Evolutionary conservation across 352 stramenopile species (phyloP).

Genomic region (Halophytophthora polymorphica): DNA sequence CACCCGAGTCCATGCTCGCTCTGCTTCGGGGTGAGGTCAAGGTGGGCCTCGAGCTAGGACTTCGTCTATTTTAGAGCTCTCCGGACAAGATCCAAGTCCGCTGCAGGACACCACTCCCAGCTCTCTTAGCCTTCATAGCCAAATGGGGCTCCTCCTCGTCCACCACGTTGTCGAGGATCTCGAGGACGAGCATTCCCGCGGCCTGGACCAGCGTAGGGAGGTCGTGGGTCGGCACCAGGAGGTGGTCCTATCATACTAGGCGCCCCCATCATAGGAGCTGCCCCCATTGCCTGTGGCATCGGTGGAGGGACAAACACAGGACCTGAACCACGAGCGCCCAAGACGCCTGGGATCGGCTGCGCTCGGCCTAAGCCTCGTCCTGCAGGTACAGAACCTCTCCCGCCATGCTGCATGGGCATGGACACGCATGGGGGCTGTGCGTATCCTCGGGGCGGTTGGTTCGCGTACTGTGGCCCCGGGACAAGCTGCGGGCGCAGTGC

Average conservation of each 20-base stretch:
- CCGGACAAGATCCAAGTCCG: no score
- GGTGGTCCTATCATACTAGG: constrained; percentile 14
- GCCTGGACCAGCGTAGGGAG: constrained; percentile 12
- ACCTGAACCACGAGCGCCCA: constrained; percentile 12
- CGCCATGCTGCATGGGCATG: constrained; percentile 15
- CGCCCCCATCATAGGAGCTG: neutral
- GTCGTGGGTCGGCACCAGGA: constrained; percentile 8
- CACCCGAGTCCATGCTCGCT: neutral
- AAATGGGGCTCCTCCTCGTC: constrained; percentile 15
- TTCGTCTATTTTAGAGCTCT: no score
- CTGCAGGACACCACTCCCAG: neutral
- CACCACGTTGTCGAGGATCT: constrained; percentile 34
- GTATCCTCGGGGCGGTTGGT: constrained; percentile 21
- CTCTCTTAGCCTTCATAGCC: constrained; percentile 12
- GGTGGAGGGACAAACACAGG: constrained; percentile 10
- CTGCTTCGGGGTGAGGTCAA: neutral
- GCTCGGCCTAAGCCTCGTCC: neutral
- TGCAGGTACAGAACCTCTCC: constrained; percentile 4
- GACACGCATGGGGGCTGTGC: constrained; percentile 15
- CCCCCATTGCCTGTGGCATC: constrained; percentile 7
- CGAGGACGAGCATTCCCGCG: constrained; percentile 26
- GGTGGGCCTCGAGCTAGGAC: no score
- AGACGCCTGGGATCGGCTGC: constrained; percentile 15
- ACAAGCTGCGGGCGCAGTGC: constrained; percentile 16
- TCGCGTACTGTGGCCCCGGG: constrained; percentile 2